Base-by-base conservation (phyloP, 2,329 filamentous ascomycete genomes). In the Claviceps monticola region DNA sequence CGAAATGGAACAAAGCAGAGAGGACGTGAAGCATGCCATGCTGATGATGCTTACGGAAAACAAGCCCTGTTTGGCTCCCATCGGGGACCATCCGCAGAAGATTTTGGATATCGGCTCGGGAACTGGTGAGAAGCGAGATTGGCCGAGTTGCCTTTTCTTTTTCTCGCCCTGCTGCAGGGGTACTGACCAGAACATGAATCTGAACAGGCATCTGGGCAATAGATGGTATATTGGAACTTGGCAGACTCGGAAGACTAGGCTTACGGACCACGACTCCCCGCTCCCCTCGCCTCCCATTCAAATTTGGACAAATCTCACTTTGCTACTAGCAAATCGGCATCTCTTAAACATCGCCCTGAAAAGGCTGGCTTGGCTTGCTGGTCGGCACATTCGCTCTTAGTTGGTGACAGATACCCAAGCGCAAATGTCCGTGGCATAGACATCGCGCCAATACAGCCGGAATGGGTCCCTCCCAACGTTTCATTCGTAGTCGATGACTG, bases 51-150 rank as follows among this genome's bases (percentile, higher is more conserved):
- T 68, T 37, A 62, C 62, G 7, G 60, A 64, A 16, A 66, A 66
- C 5, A 60, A 61, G 39, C 62, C 74, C 7, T 68, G 70, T 53
- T 64, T 68, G 48, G 65, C 71, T 7, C 72, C 71, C 1, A 60
- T 76, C 42, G 52, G 62, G 5, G 60, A 65, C 14, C 59, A 66
- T 16, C 56, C 53, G 13, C 57, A 72, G 49, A 57, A 57, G 37
- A 59, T 73, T 4, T 58, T 71, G 39, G 71, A 74, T 55, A 55
- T 74, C 23, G 71, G 70, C 68, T 62, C 53, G 58, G 65, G 46
- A 1, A 52, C 52, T 21, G 56, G 53, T 58, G 19, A 46, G 53
- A 29, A 29, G 26, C 26, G 29, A 34, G 29, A 14, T 11, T 44
- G 26, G 26, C 26, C 8, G 13, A 5, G 17, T 44, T 3, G 16